Conservation (phyloP, 768 basidiomycete species). For the Dentipellis fragilis region DNA sequence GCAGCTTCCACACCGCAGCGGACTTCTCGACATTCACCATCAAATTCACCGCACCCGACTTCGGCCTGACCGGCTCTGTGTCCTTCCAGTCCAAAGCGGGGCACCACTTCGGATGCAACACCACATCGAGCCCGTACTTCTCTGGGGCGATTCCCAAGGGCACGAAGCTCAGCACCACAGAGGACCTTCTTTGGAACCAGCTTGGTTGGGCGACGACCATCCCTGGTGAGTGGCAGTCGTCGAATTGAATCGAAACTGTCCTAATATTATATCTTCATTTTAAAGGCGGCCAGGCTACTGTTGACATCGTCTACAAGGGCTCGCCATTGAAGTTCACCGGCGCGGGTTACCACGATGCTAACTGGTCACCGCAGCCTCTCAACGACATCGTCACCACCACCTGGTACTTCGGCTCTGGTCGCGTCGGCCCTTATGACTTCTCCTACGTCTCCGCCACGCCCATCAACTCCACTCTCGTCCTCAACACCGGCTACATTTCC, state of each 20-base stretch:
- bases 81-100: slow-evolving; percentile 10
- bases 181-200: slow-evolving; percentile 15
- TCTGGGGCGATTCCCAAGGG: slow-evolving; percentile 1
- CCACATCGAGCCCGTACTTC: slow-evolving; percentile 15
- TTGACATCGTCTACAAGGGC: slow-evolving; percentile 14
- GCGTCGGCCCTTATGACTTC: slow-evolving; percentile 16
- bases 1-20: slow-evolving; percentile 11
- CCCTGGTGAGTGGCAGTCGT: slow-evolving; percentile 8
- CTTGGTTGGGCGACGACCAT: slow-evolving; percentile 16
- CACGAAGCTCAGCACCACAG: slow-evolving; percentile 8
- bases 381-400: slow-evolving; percentile 12
- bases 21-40: slow-evolving; percentile 13
- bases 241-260: background rate
- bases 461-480: slow-evolving; percentile 8
- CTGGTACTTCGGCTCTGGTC: slow-evolving; percentile 17
- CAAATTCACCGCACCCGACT: slow-evolving; percentile 10
- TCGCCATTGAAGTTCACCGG: slow-evolving; percentile 14
- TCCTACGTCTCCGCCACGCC: slow-evolving; percentile 12
- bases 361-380: slow-evolving; percentile 14
- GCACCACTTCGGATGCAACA: slow-evolving; percentile 17
- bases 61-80: slow-evolving; percentile 10
- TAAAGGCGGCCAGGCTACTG: slow-evolving; percentile 6
- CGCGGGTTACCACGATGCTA: slow-evolving; percentile 18
- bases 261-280: background rate
- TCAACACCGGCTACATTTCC: slow-evolving; percentile 18